Evolutionary conservation across 2,329 filamentous ascomycete species (phyloP).

Genomic region (Fonsecaea monophora): DNA sequence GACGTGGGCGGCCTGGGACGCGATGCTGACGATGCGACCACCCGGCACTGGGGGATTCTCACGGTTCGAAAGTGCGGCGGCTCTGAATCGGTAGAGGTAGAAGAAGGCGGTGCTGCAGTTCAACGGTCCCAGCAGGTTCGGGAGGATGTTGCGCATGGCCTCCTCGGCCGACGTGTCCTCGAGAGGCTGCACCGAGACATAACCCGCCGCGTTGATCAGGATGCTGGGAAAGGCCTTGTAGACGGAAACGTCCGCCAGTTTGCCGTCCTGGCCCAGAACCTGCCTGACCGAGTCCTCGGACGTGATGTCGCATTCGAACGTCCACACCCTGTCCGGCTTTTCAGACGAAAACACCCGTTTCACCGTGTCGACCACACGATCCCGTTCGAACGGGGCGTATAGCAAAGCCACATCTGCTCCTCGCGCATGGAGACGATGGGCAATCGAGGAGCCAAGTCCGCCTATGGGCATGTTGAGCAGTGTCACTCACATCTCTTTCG

Average conservation of each 20-base stretch:
- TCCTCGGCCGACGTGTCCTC: conserved; percentile 53
- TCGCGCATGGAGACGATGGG: conserved; percentile 49
- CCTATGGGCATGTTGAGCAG: conserved; percentile 36
- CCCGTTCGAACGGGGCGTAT: conserved; percentile 56
- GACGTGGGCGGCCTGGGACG: conserved; percentile 56
- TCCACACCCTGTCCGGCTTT: conserved; percentile 41
- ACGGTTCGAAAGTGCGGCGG: too few species aligned
- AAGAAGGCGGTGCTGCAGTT: conserved; percentile 57
- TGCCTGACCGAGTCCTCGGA: conserved; percentile 54
- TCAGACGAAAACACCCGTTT: conserved; percentile 45
- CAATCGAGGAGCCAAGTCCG: conserved; percentile 54
- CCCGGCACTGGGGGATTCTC: conserved; percentile 44
- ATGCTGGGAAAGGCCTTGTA: conserved; percentile 50
- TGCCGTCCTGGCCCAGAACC: conserved; percentile 46
- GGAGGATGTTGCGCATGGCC: conserved; percentile 51
- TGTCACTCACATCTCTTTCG: not conserved
- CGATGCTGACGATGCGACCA: conserved; percentile 54
- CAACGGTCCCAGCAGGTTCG: conserved; percentile 55
- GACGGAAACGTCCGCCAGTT: conserved; percentile 43
- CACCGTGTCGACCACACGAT: conserved; percentile 48
- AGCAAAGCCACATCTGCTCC: conserved; percentile 55
- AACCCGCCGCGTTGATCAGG: conserved; percentile 53
- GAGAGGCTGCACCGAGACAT: conserved; percentile 55
- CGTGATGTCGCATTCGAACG: conserved; percentile 58
- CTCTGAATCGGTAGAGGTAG: conserved; percentile 45